phyloP scores from a whole-genome alignment of 768 basidiomycete species.

The Strobilomyces confusus region DNA sequence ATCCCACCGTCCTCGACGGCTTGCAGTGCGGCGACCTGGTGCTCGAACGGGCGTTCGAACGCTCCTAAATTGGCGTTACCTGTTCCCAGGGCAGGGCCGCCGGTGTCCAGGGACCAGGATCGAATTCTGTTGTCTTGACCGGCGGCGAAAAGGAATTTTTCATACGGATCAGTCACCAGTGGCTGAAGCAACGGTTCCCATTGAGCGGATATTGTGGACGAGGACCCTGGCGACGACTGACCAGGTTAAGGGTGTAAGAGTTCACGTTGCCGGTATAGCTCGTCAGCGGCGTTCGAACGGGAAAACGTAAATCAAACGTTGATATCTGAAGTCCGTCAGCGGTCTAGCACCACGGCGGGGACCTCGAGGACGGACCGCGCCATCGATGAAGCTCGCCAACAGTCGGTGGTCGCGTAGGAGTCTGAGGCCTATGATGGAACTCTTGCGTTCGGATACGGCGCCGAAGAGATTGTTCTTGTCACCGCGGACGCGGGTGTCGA shows the following conservation, averaged over 20 bases:
- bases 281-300: slow-evolving; percentile 41
- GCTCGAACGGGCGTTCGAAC: slow-evolving; percentile 34
- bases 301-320: slow-evolving; percentile 60
- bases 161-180: slow-evolving; percentile 50
- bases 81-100: slow-evolving; percentile 29
- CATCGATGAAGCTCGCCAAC: slow-evolving; percentile 55
- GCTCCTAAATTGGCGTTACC: slow-evolving; percentile 16
- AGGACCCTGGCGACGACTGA: slow-evolving; percentile 29
- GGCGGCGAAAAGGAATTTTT: slow-evolving; percentile 63
- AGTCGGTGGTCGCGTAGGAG: slow-evolving; percentile 49
- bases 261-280: slow-evolving; percentile 58
- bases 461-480: slow-evolving; percentile 36
- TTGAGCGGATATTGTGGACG: background rate
- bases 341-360: background rate
- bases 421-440: slow-evolving; percentile 53
- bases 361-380: slow-evolving; percentile 42
- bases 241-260: slow-evolving; percentile 45
- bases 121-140: slow-evolving; percentile 64
- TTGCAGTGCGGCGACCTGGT: slow-evolving; percentile 46
- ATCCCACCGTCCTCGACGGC: slow-evolving; percentile 41
- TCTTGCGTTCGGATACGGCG: slow-evolving; percentile 30
- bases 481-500: slow-evolving; percentile 50
- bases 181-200: slow-evolving; percentile 42
- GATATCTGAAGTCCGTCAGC: slow-evolving; percentile 43
- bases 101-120: slow-evolving; percentile 64